A percentile compares a stretch with the other conserved stretches of the same genome.
Evolutionary conservation across 192 early-diverging fungal species (phyloP).

Genomic region (Phlyctochytrium bullatum): DNA sequence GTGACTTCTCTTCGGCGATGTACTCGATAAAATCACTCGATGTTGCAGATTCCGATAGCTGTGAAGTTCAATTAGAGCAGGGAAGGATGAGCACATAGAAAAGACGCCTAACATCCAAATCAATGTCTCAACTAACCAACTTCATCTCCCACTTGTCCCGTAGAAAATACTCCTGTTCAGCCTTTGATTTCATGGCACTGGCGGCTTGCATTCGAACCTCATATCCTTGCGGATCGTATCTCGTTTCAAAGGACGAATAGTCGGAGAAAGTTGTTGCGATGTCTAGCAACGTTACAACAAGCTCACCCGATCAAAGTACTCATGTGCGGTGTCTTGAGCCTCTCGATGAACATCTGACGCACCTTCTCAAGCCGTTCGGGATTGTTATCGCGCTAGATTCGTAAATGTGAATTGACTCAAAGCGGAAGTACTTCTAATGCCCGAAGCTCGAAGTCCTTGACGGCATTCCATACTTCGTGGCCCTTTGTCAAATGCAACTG

Average conservation of each 20-base stretch:
- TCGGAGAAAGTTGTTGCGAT: conserved; percentile 59
- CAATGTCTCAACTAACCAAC: conserved; percentile 38
- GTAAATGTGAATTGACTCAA: not conserved
- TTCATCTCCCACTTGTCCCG: conserved; percentile 52
- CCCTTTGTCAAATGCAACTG: conserved; percentile 57
- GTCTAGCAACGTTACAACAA: conserved; percentile 24
- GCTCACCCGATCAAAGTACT: conserved; percentile 6
- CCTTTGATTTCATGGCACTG: conserved; percentile 42
- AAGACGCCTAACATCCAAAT: not conserved
- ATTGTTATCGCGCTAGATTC: conserved; percentile 1
- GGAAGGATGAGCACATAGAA: no score
- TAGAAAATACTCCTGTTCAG: conserved; percentile 36
- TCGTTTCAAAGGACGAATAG: conserved; percentile 64
- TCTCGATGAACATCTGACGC: conserved; percentile 36
- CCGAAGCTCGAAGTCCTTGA: conserved; percentile 57
- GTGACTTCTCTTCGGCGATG: conserved; percentile 48
- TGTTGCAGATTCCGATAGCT: not conserved
- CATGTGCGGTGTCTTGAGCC: conserved; percentile 47
- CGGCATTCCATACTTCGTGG: conserved; percentile 60
- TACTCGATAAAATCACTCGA: conserved; percentile 55
- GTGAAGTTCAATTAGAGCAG: conserved; percentile 1
- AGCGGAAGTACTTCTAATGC: conserved; percentile 34
- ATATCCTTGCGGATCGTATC: conserved; percentile 50
- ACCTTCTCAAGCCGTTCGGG: conserved; percentile 20
- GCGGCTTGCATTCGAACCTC: conserved; percentile 50